Conservation (phyloP, 352 stramenopile species). For the Poterioochromonas sp. region DNA sequence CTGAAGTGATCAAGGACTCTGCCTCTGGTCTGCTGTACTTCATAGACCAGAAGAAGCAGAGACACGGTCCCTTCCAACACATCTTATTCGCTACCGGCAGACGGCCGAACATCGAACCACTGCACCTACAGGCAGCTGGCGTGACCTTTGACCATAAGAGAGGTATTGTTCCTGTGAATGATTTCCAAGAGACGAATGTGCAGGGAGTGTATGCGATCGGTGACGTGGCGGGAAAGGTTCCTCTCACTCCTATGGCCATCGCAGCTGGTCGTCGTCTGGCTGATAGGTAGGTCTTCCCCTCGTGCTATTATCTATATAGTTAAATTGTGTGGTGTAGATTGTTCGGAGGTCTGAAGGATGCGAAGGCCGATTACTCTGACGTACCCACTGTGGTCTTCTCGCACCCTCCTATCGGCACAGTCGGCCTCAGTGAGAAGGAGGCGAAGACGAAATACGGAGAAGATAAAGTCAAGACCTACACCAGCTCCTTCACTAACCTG, state of each 20-base stretch:
- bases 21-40: constrained; percentile 47
- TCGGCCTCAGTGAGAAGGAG: constrained; percentile 81
- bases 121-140: constrained; percentile 65
- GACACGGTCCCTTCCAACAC: constrained; percentile 56
- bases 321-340: too few relatives aligned
- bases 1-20: constrained; percentile 67
- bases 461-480: constrained; percentile 89
- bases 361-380: constrained; percentile 71
- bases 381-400: constrained; percentile 93
- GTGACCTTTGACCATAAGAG: constrained; percentile 71
- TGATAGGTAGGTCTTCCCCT: too few relatives aligned
- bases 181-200: constrained; percentile 74
- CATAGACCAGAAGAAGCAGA: constrained; percentile 42
- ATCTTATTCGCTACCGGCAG: constrained; percentile 84
- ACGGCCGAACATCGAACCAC: constrained; percentile 62
- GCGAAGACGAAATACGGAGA: constrained; percentile 77
- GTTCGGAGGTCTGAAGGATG: constrained; percentile 32
- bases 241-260: constrained; percentile 85
- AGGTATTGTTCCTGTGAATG: constrained; percentile 71
- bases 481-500: constrained; percentile 85
- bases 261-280: constrained; percentile 62
- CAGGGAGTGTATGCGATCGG: constrained; percentile 56
- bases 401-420: constrained; percentile 84
- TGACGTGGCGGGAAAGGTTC: constrained; percentile 64
- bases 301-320: too few relatives aligned